phyloP scores from a whole-genome alignment of 495 filamentous ascomycete species.

The Friedmanniomyces endolithicus region DNA sequence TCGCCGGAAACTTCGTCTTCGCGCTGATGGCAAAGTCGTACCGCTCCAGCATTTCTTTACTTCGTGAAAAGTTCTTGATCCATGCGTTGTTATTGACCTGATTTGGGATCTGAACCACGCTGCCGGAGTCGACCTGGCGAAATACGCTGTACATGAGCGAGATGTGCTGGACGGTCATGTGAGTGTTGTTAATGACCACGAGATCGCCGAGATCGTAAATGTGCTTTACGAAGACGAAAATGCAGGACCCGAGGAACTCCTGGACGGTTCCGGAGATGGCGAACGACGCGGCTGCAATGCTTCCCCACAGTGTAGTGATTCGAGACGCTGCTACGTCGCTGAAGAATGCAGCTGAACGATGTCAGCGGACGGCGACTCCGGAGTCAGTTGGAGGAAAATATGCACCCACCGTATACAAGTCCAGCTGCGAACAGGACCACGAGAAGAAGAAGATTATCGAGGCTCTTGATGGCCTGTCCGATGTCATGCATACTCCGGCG shows the following conservation, averaged over 20 bases:
- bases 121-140: conserved; percentile 45
- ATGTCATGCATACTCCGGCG: conserved; percentile 91
- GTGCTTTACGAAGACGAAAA: conserved; percentile 97
- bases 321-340: no score
- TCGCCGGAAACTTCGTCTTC: conserved; percentile 75
- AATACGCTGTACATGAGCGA: conserved; percentile 91
- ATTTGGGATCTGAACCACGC: conserved; percentile 79
- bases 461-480: conserved; percentile 79
- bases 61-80: conserved; percentile 85
- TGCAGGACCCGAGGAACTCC: conserved; percentile 89
- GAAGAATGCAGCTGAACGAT: no score
- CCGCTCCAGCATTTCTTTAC: conserved; percentile 81
- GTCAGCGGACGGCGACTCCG: no score
- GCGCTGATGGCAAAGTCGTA: conserved; percentile 67
- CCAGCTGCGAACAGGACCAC: conserved; percentile 71
- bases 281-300: conserved; percentile 87
- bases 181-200: conserved; percentile 57
- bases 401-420: no score
- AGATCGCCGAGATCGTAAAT: conserved; percentile 88
- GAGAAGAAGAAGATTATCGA: conserved; percentile 69
- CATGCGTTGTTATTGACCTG: conserved; percentile 78
- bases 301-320: no score
- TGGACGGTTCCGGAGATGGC: conserved; percentile 83
- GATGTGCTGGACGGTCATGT: conserved; percentile 81
- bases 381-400: no score